These are phyloP conservation scores for Racocetra persica DNA, from an alignment of 371 early-diverging fungal species.

Conservation along the genomic window DNA sequence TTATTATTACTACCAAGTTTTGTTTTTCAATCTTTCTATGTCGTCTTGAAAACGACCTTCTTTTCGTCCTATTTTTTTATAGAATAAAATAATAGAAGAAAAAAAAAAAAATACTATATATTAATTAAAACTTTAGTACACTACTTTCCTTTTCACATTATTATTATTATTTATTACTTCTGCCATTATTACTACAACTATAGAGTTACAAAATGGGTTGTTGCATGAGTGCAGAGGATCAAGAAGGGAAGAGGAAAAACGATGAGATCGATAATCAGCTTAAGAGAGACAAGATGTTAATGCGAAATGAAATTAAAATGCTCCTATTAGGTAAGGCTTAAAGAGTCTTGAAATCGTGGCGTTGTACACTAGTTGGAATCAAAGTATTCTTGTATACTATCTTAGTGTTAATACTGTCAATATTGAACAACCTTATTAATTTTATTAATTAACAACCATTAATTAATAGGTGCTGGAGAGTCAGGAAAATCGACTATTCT, in stretches of 20 bases:
- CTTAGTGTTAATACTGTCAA: not conserved
- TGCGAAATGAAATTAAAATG: conserved; percentile 95
- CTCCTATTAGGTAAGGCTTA: conserved; percentile 79
- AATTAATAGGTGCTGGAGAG: conserved; percentile 90
- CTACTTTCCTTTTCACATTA: too few species aligned
- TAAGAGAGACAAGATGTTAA: conserved; percentile 75
- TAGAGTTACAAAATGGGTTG: conserved; percentile 81
- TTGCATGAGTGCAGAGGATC: conserved; percentile 83
- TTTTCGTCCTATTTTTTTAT: too few species aligned
- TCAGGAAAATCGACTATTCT: conserved; percentile 96
- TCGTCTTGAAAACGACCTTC: too few species aligned
- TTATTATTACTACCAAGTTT: too few species aligned
- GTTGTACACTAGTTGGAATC: not conserved
- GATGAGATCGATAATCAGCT: conserved; percentile 92
- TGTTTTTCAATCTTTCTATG: too few species aligned
- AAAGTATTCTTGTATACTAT: not conserved
- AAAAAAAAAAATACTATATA: too few species aligned
- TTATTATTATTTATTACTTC: too few species aligned
- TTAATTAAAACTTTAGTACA: too few species aligned
- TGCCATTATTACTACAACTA: not conserved
- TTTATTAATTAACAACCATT: not conserved
- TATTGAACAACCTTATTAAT: too few species aligned
- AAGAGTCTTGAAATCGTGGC: too few species aligned
- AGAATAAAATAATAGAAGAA: too few species aligned
- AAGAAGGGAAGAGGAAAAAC: conserved; percentile 81